phyloP scores from a whole-genome alignment of 73 alveolate genomes.

The Paramecium pentaurelia region DNA sequence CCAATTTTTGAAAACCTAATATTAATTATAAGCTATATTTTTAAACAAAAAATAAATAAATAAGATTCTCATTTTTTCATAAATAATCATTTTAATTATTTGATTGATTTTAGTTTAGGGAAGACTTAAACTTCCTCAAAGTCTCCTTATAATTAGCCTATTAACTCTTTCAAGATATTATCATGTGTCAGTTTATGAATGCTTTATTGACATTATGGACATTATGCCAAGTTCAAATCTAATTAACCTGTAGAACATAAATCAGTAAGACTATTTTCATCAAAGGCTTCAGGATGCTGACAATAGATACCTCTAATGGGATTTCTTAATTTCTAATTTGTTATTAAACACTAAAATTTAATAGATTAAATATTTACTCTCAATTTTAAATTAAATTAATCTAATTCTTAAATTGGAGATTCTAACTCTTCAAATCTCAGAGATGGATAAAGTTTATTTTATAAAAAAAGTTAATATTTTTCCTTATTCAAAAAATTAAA shows the following conservation, averaged over 20 bases:
- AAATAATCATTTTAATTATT: not conserved
- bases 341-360: not conserved
- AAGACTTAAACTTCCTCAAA: not conserved
- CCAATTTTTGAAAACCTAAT: not conserved
- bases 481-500: not conserved
- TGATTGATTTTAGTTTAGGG: not conserved
- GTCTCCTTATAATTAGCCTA: not conserved
- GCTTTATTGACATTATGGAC: not conserved
- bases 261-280: not conserved
- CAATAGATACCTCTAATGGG: not conserved
- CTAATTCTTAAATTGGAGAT: not conserved
- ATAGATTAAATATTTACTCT: not conserved
- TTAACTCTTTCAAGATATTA: not conserved
- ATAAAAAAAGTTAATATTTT: not conserved
- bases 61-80: not conserved
- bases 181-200: not conserved
- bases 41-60: not conserved
- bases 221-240: not conserved
- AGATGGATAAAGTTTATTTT: not conserved
- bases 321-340: not conserved
- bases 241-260: not conserved
- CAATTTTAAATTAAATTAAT: not conserved
- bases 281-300: conserved; percentile 5
- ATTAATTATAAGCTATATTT: not conserved
- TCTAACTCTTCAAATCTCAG: not conserved